Percentiles rank a stretch among this genome's conserved stretches.
phyloP scores from a whole-genome alignment of 345 rosid genomes.

The Clausena lansium region DNA sequence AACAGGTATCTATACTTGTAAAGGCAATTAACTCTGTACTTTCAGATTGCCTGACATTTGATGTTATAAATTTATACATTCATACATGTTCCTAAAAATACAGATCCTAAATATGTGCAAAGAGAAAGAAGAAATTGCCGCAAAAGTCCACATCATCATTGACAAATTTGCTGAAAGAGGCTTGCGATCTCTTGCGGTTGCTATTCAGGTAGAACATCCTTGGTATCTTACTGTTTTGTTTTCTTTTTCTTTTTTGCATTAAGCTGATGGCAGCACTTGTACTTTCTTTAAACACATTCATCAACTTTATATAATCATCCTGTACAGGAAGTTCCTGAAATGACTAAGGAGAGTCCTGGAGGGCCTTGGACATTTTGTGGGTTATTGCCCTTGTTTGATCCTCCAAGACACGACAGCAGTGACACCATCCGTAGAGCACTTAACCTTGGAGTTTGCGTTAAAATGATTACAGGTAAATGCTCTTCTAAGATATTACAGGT shows the following conservation, averaged over 20 bases:
- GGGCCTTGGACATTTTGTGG: conserved; percentile 96
- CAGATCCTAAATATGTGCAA: conserved; percentile 75
- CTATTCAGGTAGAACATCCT: conserved; percentile 61
- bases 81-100: conserved; percentile 12
- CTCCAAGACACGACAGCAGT: conserved; percentile 98
- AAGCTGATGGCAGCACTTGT: not conserved
- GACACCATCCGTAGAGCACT: conserved; percentile 98
- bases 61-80: too few relatives aligned
- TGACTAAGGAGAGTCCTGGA: conserved; percentile 68
- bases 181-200: conserved; percentile 73
- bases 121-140: conserved; percentile 57
- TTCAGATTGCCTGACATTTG: not conserved
- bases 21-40: not conserved
- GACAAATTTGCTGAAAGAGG: conserved; percentile 94
- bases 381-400: conserved; percentile 90
- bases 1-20: conserved; percentile 53
- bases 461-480: conserved; percentile 91
- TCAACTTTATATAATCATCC: conserved; percentile 14
- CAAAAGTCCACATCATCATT: conserved; percentile 67
- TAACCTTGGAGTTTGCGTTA: conserved; percentile 88
- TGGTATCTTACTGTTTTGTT: conserved; percentile 13
- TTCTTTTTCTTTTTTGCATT: not conserved
- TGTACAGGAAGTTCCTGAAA: conserved; percentile 83
- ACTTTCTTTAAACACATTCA: conserved; percentile 7
- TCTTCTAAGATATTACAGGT: not conserved